Percentiles rank a stretch among this genome's conserved stretches.
Conservation (phyloP, 345 rosid genomes). For the Moricandia arvensis region DNA sequence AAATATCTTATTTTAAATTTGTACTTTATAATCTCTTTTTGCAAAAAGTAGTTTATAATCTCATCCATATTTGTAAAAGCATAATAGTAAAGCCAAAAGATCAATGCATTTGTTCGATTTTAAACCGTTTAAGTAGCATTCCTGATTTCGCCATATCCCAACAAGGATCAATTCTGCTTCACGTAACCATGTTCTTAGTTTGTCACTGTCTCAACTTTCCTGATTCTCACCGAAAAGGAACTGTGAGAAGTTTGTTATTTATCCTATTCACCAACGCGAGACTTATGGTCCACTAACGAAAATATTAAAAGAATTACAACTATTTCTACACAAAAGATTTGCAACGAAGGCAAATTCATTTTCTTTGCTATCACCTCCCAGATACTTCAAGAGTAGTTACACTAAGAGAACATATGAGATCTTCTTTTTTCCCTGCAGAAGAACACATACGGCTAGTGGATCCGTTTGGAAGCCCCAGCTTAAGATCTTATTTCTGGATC, state of each 20-base stretch:
- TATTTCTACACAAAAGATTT: too few species aligned
- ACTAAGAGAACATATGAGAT: too few species aligned
- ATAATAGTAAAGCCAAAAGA: neutral
- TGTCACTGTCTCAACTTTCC: neutral
- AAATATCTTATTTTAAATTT: too few species aligned
- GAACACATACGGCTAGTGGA: too few species aligned
- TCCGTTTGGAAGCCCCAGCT: too few species aligned
- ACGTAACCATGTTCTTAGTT: neutral
- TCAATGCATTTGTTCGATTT: neutral
- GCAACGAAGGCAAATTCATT: too few species aligned
- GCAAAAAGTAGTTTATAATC: neutral
- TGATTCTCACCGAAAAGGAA: neutral
- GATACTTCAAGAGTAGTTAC: too few species aligned
- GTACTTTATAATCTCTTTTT: too few species aligned
- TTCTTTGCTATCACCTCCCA: too few species aligned
- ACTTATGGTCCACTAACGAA: neutral
- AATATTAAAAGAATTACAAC: neutral
- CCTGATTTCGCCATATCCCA: neutral
- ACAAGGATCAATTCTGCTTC: neutral
- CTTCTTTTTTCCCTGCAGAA: too few species aligned
- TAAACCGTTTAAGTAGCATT: neutral
- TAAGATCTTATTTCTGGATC: too few species aligned
- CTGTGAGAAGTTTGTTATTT: neutral
- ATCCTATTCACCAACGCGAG: neutral
- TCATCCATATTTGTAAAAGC: neutral